Conservation (phyloP, 1,139 yeast genomes). For the Kodamaea ohmeri region DNA sequence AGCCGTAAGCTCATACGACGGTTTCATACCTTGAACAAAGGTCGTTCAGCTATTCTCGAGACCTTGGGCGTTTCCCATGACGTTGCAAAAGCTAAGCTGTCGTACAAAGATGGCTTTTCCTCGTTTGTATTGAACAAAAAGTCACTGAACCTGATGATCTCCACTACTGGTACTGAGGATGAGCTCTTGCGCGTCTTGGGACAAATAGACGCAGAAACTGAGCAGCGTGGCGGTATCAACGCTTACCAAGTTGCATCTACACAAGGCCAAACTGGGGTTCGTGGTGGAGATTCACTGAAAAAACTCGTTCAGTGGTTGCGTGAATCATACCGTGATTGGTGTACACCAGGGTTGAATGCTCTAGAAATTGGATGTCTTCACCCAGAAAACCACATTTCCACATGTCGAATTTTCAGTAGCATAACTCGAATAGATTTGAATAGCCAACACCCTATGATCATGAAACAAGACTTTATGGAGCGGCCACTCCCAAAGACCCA, state of each 20-base stretch:
- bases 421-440: constrained; percentile 74
- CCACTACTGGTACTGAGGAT: constrained; percentile 6
- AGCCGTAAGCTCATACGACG: constrained; percentile 68
- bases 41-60: constrained; percentile 37
- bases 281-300: constrained; percentile 93
- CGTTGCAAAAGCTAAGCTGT: background rate
- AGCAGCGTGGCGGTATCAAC: constrained; percentile 63
- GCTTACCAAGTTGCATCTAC: constrained; percentile 86
- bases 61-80: constrained; percentile 15
- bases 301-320: constrained; percentile 66
- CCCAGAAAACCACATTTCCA: constrained; percentile 66
- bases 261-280: constrained; percentile 67
- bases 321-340: constrained; percentile 9
- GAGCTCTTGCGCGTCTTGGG: constrained; percentile 38
- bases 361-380: constrained; percentile 83
- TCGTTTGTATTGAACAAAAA: constrained; percentile 10
- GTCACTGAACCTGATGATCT: constrained; percentile 8
- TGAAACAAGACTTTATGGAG: constrained; percentile 81
- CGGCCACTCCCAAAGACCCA: constrained; percentile 55
- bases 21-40: constrained; percentile 61
- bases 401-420: constrained; percentile 43
- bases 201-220: constrained; percentile 57
- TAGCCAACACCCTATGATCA: constrained; percentile 70
- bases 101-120: constrained; percentile 7
- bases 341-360: constrained; percentile 31